phyloP scores from a whole-genome alignment of 1,139 yeast species.

The Blastobotrys indianensis region DNA sequence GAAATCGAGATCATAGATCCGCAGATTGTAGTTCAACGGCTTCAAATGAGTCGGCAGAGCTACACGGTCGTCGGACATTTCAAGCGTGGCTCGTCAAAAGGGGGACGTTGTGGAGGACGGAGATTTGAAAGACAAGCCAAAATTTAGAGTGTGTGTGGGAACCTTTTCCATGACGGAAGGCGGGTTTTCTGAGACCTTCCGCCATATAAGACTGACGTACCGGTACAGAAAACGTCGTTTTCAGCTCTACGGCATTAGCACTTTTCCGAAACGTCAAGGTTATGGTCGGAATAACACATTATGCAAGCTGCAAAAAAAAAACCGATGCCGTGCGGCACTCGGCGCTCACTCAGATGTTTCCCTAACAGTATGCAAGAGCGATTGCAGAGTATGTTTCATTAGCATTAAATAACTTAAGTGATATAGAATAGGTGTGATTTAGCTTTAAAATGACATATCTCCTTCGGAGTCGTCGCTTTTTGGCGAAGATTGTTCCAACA shows the following conservation, averaged over 20 bases:
- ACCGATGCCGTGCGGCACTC: too few species aligned
- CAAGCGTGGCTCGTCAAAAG: constrained; percentile 2
- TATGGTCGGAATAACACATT: too few species aligned
- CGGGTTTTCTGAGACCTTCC: not conserved
- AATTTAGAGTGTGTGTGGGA: not conserved
- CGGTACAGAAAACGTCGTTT: too few species aligned
- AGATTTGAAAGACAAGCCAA: not conserved
- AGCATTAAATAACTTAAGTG: too few species aligned
- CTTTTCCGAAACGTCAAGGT: too few species aligned
- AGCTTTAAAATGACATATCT: constrained; percentile 12
- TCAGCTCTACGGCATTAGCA: too few species aligned
- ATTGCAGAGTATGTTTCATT: too few species aligned
- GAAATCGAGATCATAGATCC: constrained; percentile 41
- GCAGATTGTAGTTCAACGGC: constrained; percentile 42
- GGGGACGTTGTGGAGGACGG: not conserved
- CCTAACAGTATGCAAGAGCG: too few species aligned
- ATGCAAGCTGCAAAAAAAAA: too few species aligned
- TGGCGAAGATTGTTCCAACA: not conserved
- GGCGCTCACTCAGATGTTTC: too few species aligned
- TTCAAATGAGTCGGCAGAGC: constrained; percentile 49
- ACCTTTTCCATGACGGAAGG: not conserved
- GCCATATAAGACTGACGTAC: not conserved
- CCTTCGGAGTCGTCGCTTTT: constrained; percentile 7
- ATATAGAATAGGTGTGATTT: not conserved
- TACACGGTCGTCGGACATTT: constrained; percentile 39